Base-by-base conservation (phyloP, 805 yeast species). In the Candida easanensis region DNA sequence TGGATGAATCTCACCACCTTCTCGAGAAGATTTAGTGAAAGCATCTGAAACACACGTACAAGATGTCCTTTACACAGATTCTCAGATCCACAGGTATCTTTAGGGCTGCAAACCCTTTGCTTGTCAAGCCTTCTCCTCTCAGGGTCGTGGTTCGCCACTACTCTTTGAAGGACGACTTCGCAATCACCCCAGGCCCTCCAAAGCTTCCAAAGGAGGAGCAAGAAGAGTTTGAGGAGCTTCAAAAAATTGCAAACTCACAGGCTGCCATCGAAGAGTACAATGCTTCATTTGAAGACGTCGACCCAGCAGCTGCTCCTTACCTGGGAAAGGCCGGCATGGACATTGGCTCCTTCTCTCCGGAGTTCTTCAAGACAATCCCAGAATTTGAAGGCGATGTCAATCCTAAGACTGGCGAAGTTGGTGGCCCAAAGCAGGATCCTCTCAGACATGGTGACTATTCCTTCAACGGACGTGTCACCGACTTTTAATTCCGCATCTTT, bases 401-500 rank as follows among this genome's bases (percentile, higher is more conserved):
- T 60, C 99, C 99, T 0, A 76, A 71, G 45, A 93, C 99, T 1
- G 99, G 99, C 3, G 99, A 93, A 65, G 73, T 84, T 18, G 96
- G 96, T 37, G 99, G 99, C 0, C 99, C 99, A 20, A 93, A 93
- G 59, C 98, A 93, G 63, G 97, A 93, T 59, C 99, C 99, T 0
- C 72, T 88, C 50, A 79, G 81, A 56, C 91, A 88, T 56, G 89
- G 89, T 15, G 98, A 90, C 56, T 93, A 95, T 79, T 83, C 97
- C 8, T 93, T 84, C 64, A 91, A 93, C 59, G 99, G 99, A 0
- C 78, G 98, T 60, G 97, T 88, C 23, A 91, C 98, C 2, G 99
- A 93, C 62, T 93, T 93, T 58, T 93, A 65, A 61, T 6, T 14
- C 20, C 5, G 31, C 25, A 27, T 22, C 13, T 9, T 32, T 18